Conservation (phyloP, 1,284 basidiomycete genomes). For the Coniferiporia sulphurascens region DNA sequence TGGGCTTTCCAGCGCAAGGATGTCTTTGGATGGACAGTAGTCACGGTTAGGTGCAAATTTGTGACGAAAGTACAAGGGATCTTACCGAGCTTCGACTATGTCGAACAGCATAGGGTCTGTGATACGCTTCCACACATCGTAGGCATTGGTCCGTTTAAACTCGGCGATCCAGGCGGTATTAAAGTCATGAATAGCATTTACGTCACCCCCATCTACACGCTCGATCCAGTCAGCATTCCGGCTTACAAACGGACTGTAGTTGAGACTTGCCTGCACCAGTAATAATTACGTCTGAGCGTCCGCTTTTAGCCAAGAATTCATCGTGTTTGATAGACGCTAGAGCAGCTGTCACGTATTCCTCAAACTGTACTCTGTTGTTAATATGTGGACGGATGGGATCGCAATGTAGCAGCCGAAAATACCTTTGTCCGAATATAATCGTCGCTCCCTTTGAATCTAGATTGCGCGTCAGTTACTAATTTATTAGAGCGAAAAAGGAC, state of each 20-base stretch:
- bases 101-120: conserved; percentile 91
- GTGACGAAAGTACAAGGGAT: conserved; percentile 1
- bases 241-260: not conserved
- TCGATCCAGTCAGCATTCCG: not conserved
- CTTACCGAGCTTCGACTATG: conserved; percentile 82
- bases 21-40: conserved; percentile 43
- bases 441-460: conserved; percentile 85
- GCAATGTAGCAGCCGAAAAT: conserved; percentile 19
- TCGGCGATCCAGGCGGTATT: conserved; percentile 79
- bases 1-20: conserved; percentile 84
- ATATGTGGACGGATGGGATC: not conserved
- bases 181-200: conserved; percentile 63
- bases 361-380: conserved; percentile 45
- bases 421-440: conserved; percentile 88
- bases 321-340: conserved; percentile 83
- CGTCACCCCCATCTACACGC: conserved; percentile 35
- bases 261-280: conserved; percentile 51
- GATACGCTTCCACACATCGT: conserved; percentile 79
- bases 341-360: conserved; percentile 80
- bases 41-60: not conserved
- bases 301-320: conserved; percentile 70
- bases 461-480: conserved; percentile 2
- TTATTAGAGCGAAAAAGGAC: not conserved
- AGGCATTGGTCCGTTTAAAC: conserved; percentile 81
- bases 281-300: conserved; percentile 57